phyloP scores from a whole-genome alignment of 2,329 filamentous ascomycete species.

The Scopulariopsis brevicaulis region DNA sequence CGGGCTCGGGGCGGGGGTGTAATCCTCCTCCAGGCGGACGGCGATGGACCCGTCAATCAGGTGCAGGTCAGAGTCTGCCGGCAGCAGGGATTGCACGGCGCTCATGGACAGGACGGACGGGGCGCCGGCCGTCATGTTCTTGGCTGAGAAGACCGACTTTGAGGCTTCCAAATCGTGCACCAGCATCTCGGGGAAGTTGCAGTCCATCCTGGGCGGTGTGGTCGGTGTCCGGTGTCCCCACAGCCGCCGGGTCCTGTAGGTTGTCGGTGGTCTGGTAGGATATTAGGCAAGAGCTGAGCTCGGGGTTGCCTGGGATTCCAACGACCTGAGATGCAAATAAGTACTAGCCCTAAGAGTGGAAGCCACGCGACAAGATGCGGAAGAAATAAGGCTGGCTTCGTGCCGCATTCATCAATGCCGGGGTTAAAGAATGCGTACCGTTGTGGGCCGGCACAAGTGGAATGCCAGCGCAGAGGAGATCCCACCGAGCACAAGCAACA shows the following conservation, averaged over 20 bases:
- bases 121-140: slow-evolving; percentile 38
- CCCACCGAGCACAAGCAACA: background rate
- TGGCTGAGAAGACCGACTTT: slow-evolving; percentile 32
- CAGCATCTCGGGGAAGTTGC: slow-evolving; percentile 44
- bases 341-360: background rate
- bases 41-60: background rate
- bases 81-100: background rate
- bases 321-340: background rate
- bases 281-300: background rate
- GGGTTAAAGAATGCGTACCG: background rate
- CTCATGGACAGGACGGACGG: slow-evolving; percentile 24
- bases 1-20: background rate
- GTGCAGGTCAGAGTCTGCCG: background rate
- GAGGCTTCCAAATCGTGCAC: slow-evolving; percentile 40
- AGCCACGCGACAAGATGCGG: background rate
- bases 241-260: background rate
- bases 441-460: background rate
- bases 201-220: slow-evolving; percentile 12
- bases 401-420: background rate
- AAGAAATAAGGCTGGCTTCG: background rate
- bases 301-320: background rate
- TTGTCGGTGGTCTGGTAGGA: background rate
- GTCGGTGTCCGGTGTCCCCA: background rate
- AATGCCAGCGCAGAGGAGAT: background rate
- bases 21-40: background rate